phyloP scores from a whole-genome alignment of 169 alveolate species.

The Theileria sp. region DNA sequence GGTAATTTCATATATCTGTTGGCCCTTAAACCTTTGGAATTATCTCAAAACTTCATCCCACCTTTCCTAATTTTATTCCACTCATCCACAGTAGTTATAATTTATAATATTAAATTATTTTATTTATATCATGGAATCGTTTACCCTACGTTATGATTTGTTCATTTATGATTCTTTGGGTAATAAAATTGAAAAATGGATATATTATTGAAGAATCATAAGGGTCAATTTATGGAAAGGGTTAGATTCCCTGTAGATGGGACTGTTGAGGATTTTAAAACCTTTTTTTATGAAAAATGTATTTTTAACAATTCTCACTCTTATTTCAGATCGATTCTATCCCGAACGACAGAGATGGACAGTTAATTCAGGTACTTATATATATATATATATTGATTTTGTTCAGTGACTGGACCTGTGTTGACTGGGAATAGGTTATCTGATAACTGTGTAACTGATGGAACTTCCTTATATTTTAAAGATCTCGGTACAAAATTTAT shows the following conservation, averaged over 20 bases:
- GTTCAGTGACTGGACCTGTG: slow-evolving; percentile 63
- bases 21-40: not conserved
- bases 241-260: slow-evolving; percentile 67
- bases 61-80: not conserved
- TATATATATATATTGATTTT: not conserved
- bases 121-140: no score
- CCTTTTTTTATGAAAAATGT: slow-evolving; percentile 70
- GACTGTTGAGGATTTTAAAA: slow-evolving; percentile 68
- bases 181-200: slow-evolving; percentile 57
- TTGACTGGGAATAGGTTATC: slow-evolving; percentile 40
- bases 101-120: no score
- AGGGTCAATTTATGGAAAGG: slow-evolving; percentile 76
- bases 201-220: slow-evolving; percentile 63
- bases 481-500: slow-evolving; percentile 68
- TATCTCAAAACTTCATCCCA: not conserved
- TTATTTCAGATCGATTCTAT: slow-evolving; percentile 71
- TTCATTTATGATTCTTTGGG: no score
- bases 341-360: slow-evolving; percentile 83
- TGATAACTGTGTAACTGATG: slow-evolving; percentile 75
- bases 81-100: not conserved
- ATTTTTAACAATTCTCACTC: not conserved
- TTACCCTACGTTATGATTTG: not conserved
- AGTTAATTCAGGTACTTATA: slow-evolving; percentile 65
- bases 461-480: slow-evolving; percentile 76
- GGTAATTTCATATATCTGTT: not conserved